Conservation (phyloP, 257 asterid species). For the Dorcoceras hygrometricum region DNA sequence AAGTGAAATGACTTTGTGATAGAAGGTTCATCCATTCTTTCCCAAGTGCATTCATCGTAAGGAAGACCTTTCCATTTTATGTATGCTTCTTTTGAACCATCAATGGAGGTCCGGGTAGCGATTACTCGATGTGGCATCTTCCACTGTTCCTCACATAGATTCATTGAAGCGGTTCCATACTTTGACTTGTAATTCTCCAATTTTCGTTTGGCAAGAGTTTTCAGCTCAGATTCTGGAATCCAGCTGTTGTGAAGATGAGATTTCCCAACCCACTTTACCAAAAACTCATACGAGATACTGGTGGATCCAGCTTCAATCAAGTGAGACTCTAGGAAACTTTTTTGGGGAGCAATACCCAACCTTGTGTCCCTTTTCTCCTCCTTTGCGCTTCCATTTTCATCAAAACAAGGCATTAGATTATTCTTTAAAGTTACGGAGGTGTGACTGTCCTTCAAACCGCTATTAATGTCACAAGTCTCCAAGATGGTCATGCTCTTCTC, state of each 20-base stretch:
- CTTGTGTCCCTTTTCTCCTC: slow-evolving; percentile 34
- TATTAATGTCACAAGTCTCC: slow-evolving; percentile 25
- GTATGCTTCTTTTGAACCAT: slow-evolving; percentile 67
- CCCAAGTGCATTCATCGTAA: slow-evolving; percentile 99
- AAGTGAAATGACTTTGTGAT: slow-evolving; percentile 54
- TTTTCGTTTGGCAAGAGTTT: slow-evolving; percentile 77
- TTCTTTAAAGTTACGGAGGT: slow-evolving; percentile 38
- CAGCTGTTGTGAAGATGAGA: slow-evolving; percentile 89
- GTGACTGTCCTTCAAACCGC: slow-evolving; percentile 30
- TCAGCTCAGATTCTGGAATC: slow-evolving; percentile 83
- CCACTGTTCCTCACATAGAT: slow-evolving; percentile 87
- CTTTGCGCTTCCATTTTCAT: slow-evolving; percentile 41
- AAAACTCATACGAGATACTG: slow-evolving; percentile 57
- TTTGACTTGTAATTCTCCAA: slow-evolving; percentile 88
- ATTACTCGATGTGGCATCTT: slow-evolving; percentile 82
- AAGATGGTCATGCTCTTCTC: slow-evolving; percentile 24
- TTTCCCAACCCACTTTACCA: slow-evolving; percentile 94
- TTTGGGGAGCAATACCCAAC: slow-evolving; percentile 31
- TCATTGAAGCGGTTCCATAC: slow-evolving; percentile 71
- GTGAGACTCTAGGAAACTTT: slow-evolving; percentile 37
- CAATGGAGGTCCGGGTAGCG: slow-evolving; percentile 57
- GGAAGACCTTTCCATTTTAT: slow-evolving; percentile 91
- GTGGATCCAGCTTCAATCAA: slow-evolving; percentile 35
- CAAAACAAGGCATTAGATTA: slow-evolving; percentile 27
- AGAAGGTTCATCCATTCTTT: slow-evolving; percentile 69